Conservation (phyloP, 331 rosid genomes). For the Malus hybrid region DNA sequence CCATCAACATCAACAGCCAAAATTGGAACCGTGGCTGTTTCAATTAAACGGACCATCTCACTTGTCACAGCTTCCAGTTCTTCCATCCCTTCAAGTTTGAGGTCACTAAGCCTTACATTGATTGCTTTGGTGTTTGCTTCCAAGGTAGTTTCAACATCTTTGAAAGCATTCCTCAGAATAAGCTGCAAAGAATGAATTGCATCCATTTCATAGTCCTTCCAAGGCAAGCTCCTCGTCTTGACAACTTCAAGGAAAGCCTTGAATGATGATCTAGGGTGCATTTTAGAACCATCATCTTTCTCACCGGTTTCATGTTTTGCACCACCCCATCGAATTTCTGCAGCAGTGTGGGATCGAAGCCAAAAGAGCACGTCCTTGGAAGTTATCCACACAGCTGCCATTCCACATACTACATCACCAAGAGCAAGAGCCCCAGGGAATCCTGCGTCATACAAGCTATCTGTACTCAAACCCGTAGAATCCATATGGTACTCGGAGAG, state of each 20-base stretch:
- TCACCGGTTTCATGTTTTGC: constrained; percentile 88
- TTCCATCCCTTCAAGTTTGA: constrained; percentile 84
- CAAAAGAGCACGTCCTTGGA: constrained; percentile 75
- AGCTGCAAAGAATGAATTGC: constrained; percentile 98
- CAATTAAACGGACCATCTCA: constrained; percentile 95
- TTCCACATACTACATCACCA: constrained; percentile 76
- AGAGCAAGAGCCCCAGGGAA: constrained; percentile 64
- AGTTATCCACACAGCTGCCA: constrained; percentile 95
- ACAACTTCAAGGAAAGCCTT: constrained; percentile 98
- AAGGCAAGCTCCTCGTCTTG: constrained; percentile 72
- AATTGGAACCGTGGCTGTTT: constrained; percentile 93
- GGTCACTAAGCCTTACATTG: constrained; percentile 54
- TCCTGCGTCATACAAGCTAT: constrained; percentile 90
- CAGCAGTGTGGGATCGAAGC: constrained; percentile 85
- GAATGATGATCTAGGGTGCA: constrained; percentile 98
- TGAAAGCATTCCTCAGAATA: constrained; percentile 78
- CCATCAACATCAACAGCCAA: constrained; percentile 88
- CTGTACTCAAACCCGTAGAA: constrained; percentile 96
- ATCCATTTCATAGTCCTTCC: constrained; percentile 98
- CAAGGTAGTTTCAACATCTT: constrained; percentile 29
- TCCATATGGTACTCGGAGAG: constrained; percentile 68
- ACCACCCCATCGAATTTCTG: constrained; percentile 95
- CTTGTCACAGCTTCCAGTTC: constrained; percentile 92
- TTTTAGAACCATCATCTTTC: constrained; percentile 62
- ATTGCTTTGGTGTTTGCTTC: constrained; percentile 38